phyloP scores from a whole-genome alignment of 331 rosid species.

The Telfairia occidentalis region DNA sequence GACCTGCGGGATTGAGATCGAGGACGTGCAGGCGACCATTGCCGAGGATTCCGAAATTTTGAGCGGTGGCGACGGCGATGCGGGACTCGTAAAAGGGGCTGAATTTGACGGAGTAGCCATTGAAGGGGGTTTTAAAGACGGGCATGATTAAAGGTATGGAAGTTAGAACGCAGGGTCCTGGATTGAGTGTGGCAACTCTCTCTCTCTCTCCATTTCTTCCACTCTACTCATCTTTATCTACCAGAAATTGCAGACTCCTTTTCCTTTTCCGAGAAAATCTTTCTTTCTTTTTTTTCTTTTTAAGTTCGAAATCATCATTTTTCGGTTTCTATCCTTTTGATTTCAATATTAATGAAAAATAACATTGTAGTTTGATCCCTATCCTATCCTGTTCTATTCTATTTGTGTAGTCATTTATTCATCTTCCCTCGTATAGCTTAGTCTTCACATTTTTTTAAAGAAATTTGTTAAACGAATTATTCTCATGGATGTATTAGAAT shows the following conservation, averaged over 20 bases:
- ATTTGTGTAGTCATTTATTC: too few relatives aligned
- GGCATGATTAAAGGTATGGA: conserved; percentile 33
- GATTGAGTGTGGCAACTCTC: too few relatives aligned
- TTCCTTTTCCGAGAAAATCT: neutral
- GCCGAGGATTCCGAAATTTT: conserved; percentile 91
- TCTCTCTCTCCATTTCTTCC: neutral
- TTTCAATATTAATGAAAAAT: too few relatives aligned
- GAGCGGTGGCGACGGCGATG: conserved; percentile 81
- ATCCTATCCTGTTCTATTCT: too few relatives aligned
- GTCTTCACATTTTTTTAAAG: too few relatives aligned
- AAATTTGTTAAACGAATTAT: too few relatives aligned
- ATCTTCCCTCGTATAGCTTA: too few relatives aligned
- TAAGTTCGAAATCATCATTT: too few relatives aligned
- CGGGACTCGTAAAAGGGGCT: conserved; percentile 90
- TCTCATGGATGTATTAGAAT: too few relatives aligned
- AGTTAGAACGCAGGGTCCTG: neutral
- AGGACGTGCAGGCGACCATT: conserved; percentile 89
- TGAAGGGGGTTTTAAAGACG: conserved; percentile 75
- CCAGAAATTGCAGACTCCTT: neutral
- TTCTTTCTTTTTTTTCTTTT: too few relatives aligned
- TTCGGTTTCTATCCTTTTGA: neutral
- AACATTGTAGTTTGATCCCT: too few relatives aligned
- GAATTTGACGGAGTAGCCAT: conserved; percentile 84
- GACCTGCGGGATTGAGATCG: conserved; percentile 39
- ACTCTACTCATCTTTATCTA: neutral